Percentiles rank a stretch among this genome's conserved stretches.
These are phyloP conservation scores for Starmerella kuoi DNA, from an alignment of 805 yeast genomes.

Conservation along the genomic window DNA sequence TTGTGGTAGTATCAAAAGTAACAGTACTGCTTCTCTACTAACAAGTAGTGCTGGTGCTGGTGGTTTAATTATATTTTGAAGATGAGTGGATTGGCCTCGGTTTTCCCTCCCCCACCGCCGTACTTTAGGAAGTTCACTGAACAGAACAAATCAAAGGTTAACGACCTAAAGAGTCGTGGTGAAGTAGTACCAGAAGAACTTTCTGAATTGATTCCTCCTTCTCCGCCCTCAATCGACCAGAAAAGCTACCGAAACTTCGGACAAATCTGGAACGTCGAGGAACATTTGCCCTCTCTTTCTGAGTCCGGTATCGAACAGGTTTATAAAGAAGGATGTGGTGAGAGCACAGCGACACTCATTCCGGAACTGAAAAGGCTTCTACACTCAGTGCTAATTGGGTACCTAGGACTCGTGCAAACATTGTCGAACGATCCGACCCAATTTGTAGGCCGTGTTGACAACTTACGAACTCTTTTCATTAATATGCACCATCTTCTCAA, in stretches of 20 bases:
- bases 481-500: conserved; percentile 86
- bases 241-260: conserved; percentile 76
- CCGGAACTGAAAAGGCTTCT: conserved; percentile 64
- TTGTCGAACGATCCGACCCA: conserved; percentile 61
- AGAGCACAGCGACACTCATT: conserved; percentile 17
- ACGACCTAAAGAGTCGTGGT: conserved; percentile 14
- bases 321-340: conserved; percentile 33
- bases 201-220: conserved; percentile 27
- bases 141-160: conserved; percentile 34
- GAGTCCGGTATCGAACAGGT: conserved; percentile 70
- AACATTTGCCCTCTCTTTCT: conserved; percentile 60
- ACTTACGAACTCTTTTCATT: conserved; percentile 65
- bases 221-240: conserved; percentile 27
- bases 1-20: too few species aligned
- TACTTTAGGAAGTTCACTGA: conserved; percentile 60
- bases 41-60: too few species aligned
- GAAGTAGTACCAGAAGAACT: conserved; percentile 8
- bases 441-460: conserved; percentile 54
- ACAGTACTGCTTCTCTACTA: too few species aligned
- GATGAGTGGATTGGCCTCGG: conserved; percentile 38
- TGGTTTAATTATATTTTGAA: too few species aligned
- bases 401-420: conserved; percentile 69
- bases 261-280: conserved; percentile 67
- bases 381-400: conserved; percentile 66
- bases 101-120: conserved; percentile 93